phyloP scores from a whole-genome alignment of 2,329 filamentous ascomycete species.

The Arthroderma uncinatum region DNA sequence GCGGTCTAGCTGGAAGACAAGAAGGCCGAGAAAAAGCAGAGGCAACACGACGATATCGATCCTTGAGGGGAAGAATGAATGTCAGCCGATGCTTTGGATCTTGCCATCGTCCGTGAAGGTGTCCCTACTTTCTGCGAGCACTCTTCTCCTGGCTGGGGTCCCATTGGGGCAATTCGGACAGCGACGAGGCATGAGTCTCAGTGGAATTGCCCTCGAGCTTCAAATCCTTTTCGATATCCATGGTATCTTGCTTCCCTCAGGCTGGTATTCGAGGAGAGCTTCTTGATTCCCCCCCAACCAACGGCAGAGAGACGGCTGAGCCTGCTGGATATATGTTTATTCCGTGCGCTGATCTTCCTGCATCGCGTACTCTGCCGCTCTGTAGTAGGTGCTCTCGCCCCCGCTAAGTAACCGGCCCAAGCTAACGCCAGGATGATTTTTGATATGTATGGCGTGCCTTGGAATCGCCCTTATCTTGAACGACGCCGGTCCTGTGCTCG shows the following conservation, averaged over 20 bases:
- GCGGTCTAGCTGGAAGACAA: constrained; percentile 44
- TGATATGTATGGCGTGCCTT: no score
- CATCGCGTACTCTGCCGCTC: no score
- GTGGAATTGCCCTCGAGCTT: not conserved
- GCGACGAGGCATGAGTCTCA: not conserved
- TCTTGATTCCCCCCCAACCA: no score
- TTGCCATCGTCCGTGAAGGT: not conserved
- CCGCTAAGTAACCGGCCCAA: no score
- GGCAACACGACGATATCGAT: constrained; percentile 40
- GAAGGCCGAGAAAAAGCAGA: constrained; percentile 40
- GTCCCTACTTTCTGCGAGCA: not conserved
- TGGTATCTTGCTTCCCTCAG: not conserved
- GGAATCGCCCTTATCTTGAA: no score
- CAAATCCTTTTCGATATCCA: not conserved
- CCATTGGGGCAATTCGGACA: not conserved
- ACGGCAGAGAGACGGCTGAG: no score
- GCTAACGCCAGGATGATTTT: no score
- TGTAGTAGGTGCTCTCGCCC: no score
- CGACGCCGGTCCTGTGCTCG: no score
- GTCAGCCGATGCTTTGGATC: not conserved
- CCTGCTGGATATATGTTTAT: no score
- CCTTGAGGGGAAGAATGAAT: constrained; percentile 22
- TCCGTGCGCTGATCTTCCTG: no score
- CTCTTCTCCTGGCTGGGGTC: not conserved
- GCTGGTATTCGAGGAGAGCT: not conserved